Conservation (phyloP, 2,329 filamentous ascomycete genomes). For the Claviceps arundinis region DNA sequence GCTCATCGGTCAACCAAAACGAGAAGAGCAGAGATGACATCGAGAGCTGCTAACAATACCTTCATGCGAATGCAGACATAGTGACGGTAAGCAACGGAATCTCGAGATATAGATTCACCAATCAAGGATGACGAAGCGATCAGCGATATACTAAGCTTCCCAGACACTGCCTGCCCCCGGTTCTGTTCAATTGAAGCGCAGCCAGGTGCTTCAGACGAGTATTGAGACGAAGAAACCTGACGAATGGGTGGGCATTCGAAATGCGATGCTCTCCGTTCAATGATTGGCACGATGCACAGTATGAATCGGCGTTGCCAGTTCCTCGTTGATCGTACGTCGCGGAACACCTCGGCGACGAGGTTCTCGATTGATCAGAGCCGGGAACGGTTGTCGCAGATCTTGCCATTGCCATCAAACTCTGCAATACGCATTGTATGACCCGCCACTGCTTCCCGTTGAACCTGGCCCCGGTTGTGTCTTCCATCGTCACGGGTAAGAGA, state of each 20-base stretch:
- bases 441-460: constrained; percentile 3
- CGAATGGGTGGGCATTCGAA: background rate
- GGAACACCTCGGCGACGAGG: constrained; percentile 23
- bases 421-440: constrained; percentile 9
- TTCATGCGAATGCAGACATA: constrained; percentile 34
- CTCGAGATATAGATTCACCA: constrained; percentile 38
- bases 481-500: background rate
- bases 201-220: background rate
- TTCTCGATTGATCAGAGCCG: constrained; percentile 31
- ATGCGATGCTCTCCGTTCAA: background rate
- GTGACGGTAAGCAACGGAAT: constrained; percentile 34
- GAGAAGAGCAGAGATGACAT: too few relatives aligned
- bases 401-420: constrained; percentile 19
- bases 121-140: constrained; percentile 19
- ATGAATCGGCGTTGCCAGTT: constrained; percentile 9
- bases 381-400: constrained; percentile 33
- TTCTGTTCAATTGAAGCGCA: background rate
- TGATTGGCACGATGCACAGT: background rate
- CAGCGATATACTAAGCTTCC: background rate
- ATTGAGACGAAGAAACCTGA: background rate
- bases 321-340: background rate
- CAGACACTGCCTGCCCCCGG: background rate
- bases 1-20: too few relatives aligned
- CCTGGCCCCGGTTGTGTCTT: background rate
- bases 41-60: too few relatives aligned